phyloP scores from a whole-genome alignment of 1,284 basidiomycete genomes.

The Rhodotorula sp. region DNA sequence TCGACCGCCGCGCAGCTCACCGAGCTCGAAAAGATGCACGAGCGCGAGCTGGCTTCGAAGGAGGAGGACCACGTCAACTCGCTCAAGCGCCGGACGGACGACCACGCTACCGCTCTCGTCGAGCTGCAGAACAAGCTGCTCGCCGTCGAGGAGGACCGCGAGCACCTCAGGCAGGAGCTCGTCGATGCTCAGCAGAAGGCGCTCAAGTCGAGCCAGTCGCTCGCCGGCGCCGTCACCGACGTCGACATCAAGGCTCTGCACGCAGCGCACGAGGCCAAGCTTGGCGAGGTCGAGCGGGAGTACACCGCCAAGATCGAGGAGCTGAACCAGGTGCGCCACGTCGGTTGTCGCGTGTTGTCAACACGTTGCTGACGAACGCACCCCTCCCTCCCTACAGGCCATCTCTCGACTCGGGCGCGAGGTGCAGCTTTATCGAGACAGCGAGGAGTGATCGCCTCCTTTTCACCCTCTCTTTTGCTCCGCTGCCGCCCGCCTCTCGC shows the following conservation, averaged over 20 bases:
- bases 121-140: slow-evolving; percentile 18
- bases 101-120: not conserved
- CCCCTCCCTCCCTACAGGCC: not conserved
- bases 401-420: not conserved
- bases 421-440: slow-evolving; percentile 5
- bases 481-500: not conserved
- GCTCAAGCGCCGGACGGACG: not conserved
- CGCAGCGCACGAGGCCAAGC: slow-evolving; percentile 16
- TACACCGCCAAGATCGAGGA: not conserved
- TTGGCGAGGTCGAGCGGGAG: slow-evolving; percentile 13
- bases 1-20: slow-evolving; percentile 18
- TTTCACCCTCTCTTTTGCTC: not conserved
- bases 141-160: slow-evolving; percentile 1
- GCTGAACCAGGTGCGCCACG: slow-evolving; percentile 7
- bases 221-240: slow-evolving; percentile 53
- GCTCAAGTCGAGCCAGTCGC: not conserved
- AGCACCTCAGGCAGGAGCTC: slow-evolving; percentile 7
- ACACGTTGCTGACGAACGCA: not conserved
- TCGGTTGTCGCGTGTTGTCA: not conserved
- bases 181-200: slow-evolving; percentile 7
- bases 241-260: slow-evolving; percentile 52
- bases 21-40: slow-evolving; percentile 25
- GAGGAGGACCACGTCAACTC: slow-evolving; percentile 25
- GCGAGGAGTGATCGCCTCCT: not conserved
- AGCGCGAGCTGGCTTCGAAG: slow-evolving; percentile 4